Evolutionary conservation across 495 filamentous ascomycete species (phyloP), one percentile per base, ranked within the genome.

Genomic region (Evernia prunastri): DNA sequence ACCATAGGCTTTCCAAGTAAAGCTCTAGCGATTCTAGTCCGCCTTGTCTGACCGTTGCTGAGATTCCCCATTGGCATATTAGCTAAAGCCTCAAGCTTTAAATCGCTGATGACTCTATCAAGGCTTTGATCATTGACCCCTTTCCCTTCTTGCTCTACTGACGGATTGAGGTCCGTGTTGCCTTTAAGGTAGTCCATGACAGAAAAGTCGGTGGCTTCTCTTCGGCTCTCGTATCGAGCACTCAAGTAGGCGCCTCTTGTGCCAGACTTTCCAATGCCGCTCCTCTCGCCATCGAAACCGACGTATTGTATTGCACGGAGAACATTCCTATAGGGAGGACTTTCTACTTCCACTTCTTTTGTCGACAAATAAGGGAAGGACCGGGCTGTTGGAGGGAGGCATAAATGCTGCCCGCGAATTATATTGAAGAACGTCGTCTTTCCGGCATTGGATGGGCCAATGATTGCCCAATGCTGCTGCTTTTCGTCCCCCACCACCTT

Each of bases 41-140:
- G 80, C 66, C 93, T 79, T 7, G 86, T 92, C 74, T 97, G 94
- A 4, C 94, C 94, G 74, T 98, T 97, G 71, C 91, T 96, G 25
- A 98, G 74, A 74, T 89, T 95, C 25, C 88, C 81, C 12, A 97
- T 87, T 4, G 92, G 91, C 77, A 94, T 87, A 20, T 86, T 79
- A 3, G 93, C 75, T 58, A 97, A 73, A 17, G 76, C 70, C 5
- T 79, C 74, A 18, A 97, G 76, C 39, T 81, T 80, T 56, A 98
- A 74, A 59, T 92, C 85, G 12, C 68, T 66, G 0, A 90, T 78
- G 11, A 96, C 85, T 13, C 80, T 74, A 9, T 80, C 70, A 3
- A 96, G 73, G 29, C 66, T 51, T 36, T 72, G 65, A 67, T 84
- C 77, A 25, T 79, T 67, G 15, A 78, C 56, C 0, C 70, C 75